phyloP scores from a whole-genome alignment of 2,329 filamentous ascomycete species.

The Raffaelea arxii region DNA sequence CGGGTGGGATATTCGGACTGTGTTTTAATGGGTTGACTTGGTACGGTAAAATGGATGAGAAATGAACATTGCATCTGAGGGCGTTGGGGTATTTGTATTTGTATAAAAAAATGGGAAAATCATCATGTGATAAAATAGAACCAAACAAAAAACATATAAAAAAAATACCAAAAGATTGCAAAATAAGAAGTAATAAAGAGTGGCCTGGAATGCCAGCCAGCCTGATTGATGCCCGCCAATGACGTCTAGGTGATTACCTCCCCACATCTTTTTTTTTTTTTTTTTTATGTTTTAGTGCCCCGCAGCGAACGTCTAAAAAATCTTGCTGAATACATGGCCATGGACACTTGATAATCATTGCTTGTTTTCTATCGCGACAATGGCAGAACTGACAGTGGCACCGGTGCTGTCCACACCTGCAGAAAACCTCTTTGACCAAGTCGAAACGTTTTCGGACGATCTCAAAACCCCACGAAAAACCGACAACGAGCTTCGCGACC shows the following conservation, averaged over 20 bases:
- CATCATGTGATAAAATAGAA: neutral
- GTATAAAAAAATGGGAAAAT: neutral
- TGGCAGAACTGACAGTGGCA: slow-evolving; percentile 40
- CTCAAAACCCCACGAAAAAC: slow-evolving; percentile 24
- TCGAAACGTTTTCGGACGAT: slow-evolving; percentile 24
- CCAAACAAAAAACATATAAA: slow-evolving; percentile 5
- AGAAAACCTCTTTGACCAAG: slow-evolving; percentile 46
- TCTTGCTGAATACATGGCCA: neutral
- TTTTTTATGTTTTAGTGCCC: no score
- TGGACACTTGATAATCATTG: neutral
- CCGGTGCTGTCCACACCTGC: slow-evolving; percentile 57
- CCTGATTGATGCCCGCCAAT: no score
- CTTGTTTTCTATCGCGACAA: slow-evolving; percentile 20
- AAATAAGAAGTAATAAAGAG: neutral
- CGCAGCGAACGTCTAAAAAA: no score
- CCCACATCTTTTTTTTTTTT: no score
- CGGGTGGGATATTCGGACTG: slow-evolving; percentile 20
- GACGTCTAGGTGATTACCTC: neutral
- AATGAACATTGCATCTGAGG: neutral
- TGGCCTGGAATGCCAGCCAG: neutral
- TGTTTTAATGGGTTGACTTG: slow-evolving; percentile 15
- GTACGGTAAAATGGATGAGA: no score
- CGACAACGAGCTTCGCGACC: slow-evolving; percentile 61
- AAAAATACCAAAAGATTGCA: slow-evolving; percentile 3
- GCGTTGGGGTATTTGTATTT: no score